Conservation (phyloP, 495 filamentous ascomycete genomes). For the Aspergillus panamensis region DNA sequence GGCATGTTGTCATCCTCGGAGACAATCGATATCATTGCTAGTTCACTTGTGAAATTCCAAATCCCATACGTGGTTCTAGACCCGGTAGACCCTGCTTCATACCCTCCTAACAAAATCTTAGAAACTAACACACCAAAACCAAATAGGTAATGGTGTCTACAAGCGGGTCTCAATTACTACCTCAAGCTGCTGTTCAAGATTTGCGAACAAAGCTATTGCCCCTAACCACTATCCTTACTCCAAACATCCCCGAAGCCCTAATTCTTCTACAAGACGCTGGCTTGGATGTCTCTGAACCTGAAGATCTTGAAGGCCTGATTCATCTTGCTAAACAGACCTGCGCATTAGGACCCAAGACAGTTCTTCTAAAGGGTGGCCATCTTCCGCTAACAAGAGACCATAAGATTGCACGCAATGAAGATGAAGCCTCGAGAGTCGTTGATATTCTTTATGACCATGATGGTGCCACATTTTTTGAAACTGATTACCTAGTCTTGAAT, state of each 20-base stretch:
- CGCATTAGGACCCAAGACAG: slow-evolving; percentile 67
- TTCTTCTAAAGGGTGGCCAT: slow-evolving; percentile 92
- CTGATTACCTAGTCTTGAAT: slow-evolving; percentile 60
- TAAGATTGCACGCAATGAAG: slow-evolving; percentile 47
- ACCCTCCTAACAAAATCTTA: not conserved
- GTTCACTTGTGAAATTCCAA: slow-evolving; percentile 57
- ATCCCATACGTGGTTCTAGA: slow-evolving; percentile 71
- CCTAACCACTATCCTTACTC: slow-evolving; percentile 75
- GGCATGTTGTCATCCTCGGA: slow-evolving; percentile 86
- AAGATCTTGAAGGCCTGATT: slow-evolving; percentile 58
- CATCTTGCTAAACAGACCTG: slow-evolving; percentile 64
- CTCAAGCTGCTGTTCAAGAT: slow-evolving; percentile 60
- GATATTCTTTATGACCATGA: slow-evolving; percentile 69
- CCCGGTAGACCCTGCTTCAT: slow-evolving; percentile 54
- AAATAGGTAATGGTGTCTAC: slow-evolving; percentile 89
- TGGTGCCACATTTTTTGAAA: slow-evolving; percentile 57
- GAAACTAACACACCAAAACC: slow-evolving; percentile 1
- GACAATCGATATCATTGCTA: slow-evolving; percentile 71
- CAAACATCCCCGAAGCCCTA: slow-evolving; percentile 86
- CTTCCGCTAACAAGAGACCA: slow-evolving; percentile 65
- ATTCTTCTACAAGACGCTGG: slow-evolving; percentile 64
- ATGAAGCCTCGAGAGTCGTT: slow-evolving; percentile 62
- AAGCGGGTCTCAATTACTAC: slow-evolving; percentile 72
- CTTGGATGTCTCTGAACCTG: slow-evolving; percentile 43
- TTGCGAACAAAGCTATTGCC: slow-evolving; percentile 70